phyloP scores from a whole-genome alignment of 202 grass and related monocot species.

The Cymbopogon flexuosus region DNA sequence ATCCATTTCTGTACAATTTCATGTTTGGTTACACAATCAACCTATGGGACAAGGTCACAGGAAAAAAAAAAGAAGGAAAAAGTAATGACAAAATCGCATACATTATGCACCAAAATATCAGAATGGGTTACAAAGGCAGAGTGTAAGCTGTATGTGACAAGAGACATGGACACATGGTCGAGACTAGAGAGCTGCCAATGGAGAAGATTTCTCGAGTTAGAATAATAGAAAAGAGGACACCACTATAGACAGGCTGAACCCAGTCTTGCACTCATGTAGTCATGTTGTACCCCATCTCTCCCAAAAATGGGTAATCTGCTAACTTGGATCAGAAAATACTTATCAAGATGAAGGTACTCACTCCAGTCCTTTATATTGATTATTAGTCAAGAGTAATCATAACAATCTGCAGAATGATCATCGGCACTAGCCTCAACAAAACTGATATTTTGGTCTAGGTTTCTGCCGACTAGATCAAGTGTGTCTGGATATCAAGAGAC shows the following conservation, averaged over 20 bases:
- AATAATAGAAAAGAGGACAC: neutral
- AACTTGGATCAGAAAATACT: neutral
- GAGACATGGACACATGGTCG: too few species aligned
- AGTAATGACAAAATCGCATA: too few species aligned
- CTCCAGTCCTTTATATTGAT: neutral
- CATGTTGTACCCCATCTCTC: neutral
- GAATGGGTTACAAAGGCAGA: too few species aligned
- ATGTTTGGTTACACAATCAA: too few species aligned
- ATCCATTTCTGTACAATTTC: too few species aligned
- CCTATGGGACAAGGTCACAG: too few species aligned
- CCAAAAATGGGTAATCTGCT: neutral
- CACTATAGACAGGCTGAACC: neutral
- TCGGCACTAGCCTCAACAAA: neutral
- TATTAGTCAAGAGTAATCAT: neutral
- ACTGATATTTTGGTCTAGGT: neutral
- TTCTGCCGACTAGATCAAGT: neutral
- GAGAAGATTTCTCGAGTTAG: neutral
- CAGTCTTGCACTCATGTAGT: neutral
- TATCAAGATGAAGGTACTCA: neutral
- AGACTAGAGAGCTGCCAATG: too few species aligned
- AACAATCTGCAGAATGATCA: neutral
- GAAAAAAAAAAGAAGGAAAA: too few species aligned
- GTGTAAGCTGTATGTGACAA: too few species aligned
- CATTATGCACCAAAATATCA: too few species aligned
- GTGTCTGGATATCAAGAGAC: constrained; percentile 55